A percentile compares a stretch with the other conserved stretches of the same genome.
Evolutionary conservation across 192 early-diverging fungal species (phyloP).

Genomic region (Coemansia sp.): DNA sequence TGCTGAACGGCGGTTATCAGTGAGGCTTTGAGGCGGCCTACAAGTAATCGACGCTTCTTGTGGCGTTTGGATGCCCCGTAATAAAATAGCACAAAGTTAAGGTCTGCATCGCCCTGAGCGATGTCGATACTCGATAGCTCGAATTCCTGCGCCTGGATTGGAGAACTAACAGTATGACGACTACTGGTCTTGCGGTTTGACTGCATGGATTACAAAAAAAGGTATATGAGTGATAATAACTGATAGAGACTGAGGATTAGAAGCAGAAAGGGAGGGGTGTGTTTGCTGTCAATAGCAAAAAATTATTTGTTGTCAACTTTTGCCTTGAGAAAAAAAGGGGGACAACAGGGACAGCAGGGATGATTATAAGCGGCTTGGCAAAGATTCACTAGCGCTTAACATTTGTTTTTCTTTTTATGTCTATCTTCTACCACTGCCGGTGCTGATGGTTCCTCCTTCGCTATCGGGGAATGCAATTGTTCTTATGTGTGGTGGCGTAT

Average conservation of each 20-base stretch:
- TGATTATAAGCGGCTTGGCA: background rate
- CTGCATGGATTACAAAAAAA: too few relatives aligned
- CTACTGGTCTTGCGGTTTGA: background rate
- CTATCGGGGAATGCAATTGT: background rate
- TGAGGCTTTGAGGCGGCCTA: constrained; percentile 10
- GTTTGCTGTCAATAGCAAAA: too few relatives aligned
- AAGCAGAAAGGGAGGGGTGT: too few relatives aligned
- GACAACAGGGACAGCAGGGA: too few relatives aligned
- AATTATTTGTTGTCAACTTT: too few relatives aligned
- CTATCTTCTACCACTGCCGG: background rate
- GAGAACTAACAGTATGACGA: background rate
- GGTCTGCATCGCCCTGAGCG: constrained; percentile 35
- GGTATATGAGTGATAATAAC: too few relatives aligned
- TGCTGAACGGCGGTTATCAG: constrained; percentile 15
- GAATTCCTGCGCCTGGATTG: constrained; percentile 17
- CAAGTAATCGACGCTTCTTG: constrained; percentile 6
- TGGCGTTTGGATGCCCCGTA: background rate
- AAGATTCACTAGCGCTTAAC: background rate
- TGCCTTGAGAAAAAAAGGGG: too few relatives aligned
- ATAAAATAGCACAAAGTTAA: constrained; percentile 48
- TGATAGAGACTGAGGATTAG: background rate
- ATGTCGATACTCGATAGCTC: constrained; percentile 36
- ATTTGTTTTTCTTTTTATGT: background rate
- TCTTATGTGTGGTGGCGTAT: background rate
- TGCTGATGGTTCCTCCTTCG: too few relatives aligned